Base-by-base conservation (phyloP, 495 filamentous ascomycete species). In the Penicillium taxi region DNA sequence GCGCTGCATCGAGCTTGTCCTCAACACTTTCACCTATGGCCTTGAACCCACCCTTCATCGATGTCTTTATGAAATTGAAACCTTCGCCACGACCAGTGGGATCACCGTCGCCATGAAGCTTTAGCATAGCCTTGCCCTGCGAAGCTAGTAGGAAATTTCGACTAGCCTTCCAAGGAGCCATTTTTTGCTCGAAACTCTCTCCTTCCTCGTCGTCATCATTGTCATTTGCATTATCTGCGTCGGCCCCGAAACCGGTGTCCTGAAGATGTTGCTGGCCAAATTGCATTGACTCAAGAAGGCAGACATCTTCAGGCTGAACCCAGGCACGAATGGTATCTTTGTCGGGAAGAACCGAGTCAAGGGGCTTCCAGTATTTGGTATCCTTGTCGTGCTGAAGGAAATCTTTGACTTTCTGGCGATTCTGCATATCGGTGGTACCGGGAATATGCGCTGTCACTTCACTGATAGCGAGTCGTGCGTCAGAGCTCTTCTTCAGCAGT, bases 11-110 rank as follows among this genome's bases (percentile, higher is more conserved):
- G 25, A 94, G 76, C 41, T 86, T 93, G 32, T 93, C 86, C 25
- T 82, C 74, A 2, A 86, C 83, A 47, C 86, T 90, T 49, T 95
- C 86, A 7, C 90, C 84, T 39, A 86, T 72, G 20, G 87, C 83
- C 48, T 93, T 85, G 63, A 91, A 99, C 2, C 91, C 91, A 30
- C 91, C 91, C 58, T 99, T 99, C 91, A 99, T 99, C 9, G 85
- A 93, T 0, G 86, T 95, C 50, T 88, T 84, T 47, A 99, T 82
- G 56, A 96, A 94, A 55, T 82, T 95, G 66, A 96, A 90, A 2
- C 85, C 91, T 38, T 94, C 80, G 2, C 91, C 91, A 46, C 86
- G 83, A 8, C 88, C 86, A 6, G 88, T 91, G n/a, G 91, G 91
- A 53, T 99, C 91, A 20, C 93, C 91, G 44, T 89, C 81, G 12